A percentile compares a stretch with the other conserved stretches of the same genome.
Conservation (phyloP, 805 yeast species). For the Lachancea meyersii region DNA sequence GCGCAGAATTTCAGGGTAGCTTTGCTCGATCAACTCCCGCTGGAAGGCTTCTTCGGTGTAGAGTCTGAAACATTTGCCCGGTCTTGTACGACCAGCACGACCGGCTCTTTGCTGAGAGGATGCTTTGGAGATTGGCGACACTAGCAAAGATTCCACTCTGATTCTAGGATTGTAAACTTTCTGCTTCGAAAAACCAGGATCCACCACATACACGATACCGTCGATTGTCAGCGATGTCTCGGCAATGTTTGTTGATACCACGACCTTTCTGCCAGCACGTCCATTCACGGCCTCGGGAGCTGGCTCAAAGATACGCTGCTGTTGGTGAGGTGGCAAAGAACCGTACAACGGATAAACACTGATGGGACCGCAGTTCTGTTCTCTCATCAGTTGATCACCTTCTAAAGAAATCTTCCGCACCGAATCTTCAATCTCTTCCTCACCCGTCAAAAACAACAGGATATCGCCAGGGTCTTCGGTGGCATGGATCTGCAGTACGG, state of each 20-base stretch:
- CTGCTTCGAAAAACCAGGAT: constrained; percentile 95
- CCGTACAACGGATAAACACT: constrained; percentile 92
- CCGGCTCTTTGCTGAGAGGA: constrained; percentile 98
- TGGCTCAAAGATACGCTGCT: constrained; percentile 85
- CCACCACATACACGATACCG: constrained; percentile 95
- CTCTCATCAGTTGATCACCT: constrained; percentile 82
- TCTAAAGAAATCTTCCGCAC: constrained; percentile 83
- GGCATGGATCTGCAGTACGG: constrained; percentile 94
- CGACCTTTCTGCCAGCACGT: constrained; percentile 90
- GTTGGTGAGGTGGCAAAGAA: constrained; percentile 92
- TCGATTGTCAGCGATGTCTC: constrained; percentile 97
- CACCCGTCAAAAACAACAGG: constrained; percentile 84
- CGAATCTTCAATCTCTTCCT: constrained; percentile 96
- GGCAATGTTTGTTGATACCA: constrained; percentile 91
- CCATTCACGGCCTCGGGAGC: constrained; percentile 76
- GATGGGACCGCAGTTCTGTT: constrained; percentile 84
- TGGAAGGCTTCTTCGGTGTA: constrained; percentile 96
- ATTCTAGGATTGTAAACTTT: constrained; percentile 95
- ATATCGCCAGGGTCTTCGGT: constrained; percentile 93
- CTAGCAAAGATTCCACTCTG: constrained; percentile 88
- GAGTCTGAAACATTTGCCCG: constrained; percentile 94
- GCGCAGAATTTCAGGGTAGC: constrained; percentile 91
- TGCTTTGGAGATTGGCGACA: constrained; percentile 94
- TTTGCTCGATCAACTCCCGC: constrained; percentile 88
- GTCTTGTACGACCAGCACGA: constrained; percentile 99